Base-by-base conservation (phyloP, 345 rosid genomes). In the Eucalyptus marginata region DNA sequence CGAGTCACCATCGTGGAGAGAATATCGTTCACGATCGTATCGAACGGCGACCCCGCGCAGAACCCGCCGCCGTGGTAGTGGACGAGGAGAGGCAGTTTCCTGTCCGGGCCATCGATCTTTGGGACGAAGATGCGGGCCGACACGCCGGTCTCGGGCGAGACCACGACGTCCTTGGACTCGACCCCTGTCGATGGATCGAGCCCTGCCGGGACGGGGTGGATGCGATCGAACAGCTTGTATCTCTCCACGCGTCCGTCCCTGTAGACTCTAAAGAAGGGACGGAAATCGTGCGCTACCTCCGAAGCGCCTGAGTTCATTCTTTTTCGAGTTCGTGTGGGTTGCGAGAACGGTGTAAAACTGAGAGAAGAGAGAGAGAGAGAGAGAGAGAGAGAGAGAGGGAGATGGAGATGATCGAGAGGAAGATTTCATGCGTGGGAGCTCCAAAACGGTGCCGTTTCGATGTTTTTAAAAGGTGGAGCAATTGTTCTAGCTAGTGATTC, bases 31-130 rank as follows among this genome's bases (percentile, higher is more conserved):
- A 91, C 62, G 27, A 76, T 2, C 10, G 87, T 3, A 33, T 90
- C 93, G 43, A 94, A 90, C 3, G 95, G 87, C 2, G 94, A 94
- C 25, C 94, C 93, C 0, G 54, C 20, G 87, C 93, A 93, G 89
- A 92, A 94, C 49, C 93, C 96, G n/a, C 96, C 96, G 16, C 95
- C 95, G 13, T 93, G 94, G 91, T 88, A 90, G 93, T 93, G 94
- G 43, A 96, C 88, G 18, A 95, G 90, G 10, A 96, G 86, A 24
- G 89, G 89, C 93, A 94, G 85, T 90, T 7, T 93, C 95, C 56
- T 29, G 16, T 83, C 59, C 22, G n/a, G 44, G 85, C 25, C 14
- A 33, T n/a, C 84, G 87, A 33, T 52, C 16, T 93, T 88, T 44
- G 88, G 96, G 89, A 71, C 91, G 89, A 86, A 92, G 13, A 94